A percentile compares a stretch with the other conserved stretches of the same genome.
Conservation (phyloP, 2,329 filamentous ascomycete genomes). For the Colletotrichum magnum region DNA sequence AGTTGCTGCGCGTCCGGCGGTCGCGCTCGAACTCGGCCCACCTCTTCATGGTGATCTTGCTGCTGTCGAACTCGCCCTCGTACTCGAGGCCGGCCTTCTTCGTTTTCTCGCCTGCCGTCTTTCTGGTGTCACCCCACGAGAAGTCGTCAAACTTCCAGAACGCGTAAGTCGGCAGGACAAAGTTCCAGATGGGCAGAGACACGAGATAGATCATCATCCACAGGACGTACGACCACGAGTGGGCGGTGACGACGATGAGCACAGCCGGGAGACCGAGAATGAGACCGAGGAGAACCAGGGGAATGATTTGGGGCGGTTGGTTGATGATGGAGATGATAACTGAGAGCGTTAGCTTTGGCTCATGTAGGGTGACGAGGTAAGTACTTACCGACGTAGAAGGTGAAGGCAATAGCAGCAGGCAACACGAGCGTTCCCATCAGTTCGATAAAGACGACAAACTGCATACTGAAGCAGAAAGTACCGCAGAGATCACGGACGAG, state of each 20-base stretch:
- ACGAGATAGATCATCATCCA: constrained; percentile 98
- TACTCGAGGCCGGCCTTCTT: constrained; percentile 90
- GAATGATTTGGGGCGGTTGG: constrained; percentile 86
- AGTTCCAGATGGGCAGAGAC: constrained; percentile 97
- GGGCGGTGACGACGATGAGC: constrained; percentile 92
- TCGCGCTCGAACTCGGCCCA: constrained; percentile 95
- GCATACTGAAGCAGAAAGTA: constrained; percentile 99
- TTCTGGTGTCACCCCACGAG: constrained; percentile 97
- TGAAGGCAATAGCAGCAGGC: constrained; percentile 96
- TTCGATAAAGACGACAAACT: constrained; percentile 97
- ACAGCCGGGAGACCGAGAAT: constrained; percentile 95
- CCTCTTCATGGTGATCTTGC: constrained; percentile 99
- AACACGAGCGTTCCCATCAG: constrained; percentile 94
- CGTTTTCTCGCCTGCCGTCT: constrained; percentile 90
- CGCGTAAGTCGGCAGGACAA: constrained; percentile 91
- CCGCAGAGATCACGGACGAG: constrained; percentile 96
- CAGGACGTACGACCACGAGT: constrained; percentile 89
- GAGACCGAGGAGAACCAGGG: constrained; percentile 87
- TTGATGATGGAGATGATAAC: constrained; percentile 89
- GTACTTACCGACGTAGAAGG: constrained; percentile 90
- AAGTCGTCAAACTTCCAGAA: constrained; percentile 99
- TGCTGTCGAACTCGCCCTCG: constrained; percentile 97
- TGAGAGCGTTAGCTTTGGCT: constrained; percentile 50
- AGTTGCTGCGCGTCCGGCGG: constrained; percentile 64
- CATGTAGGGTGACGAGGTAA: not conserved